These are phyloP conservation scores for Pezicula rhizophila DNA, from an alignment of 2,329 filamentous ascomycete species.

Conservation along the genomic window DNA sequence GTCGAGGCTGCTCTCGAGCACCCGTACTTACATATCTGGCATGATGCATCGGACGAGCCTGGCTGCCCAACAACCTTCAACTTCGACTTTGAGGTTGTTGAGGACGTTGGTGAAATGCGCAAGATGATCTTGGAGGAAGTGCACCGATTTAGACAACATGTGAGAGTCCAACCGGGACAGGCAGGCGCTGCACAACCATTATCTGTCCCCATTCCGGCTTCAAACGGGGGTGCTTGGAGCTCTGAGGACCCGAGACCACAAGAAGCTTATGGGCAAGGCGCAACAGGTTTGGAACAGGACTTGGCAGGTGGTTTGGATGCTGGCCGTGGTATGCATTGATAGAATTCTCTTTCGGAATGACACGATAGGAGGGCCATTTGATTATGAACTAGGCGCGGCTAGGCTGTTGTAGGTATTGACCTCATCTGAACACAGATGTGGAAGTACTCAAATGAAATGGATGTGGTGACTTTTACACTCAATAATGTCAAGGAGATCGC, in stretches of 20 bases:
- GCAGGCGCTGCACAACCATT: constrained; percentile 20
- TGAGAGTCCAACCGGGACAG: constrained; percentile 28
- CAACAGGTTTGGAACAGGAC: constrained; percentile 28
- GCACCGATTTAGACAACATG: constrained; percentile 64
- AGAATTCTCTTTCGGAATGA: constrained; percentile 5
- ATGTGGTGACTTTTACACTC: too few species aligned
- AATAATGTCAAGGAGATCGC: too few species aligned
- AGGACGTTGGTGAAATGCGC: constrained; percentile 92
- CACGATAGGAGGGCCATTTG: neutral
- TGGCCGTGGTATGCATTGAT: constrained; percentile 16
- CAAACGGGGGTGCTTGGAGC: constrained; percentile 21
- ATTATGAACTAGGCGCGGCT: neutral
- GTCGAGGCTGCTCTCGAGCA: constrained; percentile 96
- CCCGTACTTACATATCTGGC: constrained; percentile 95
- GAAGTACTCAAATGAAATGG: too few species aligned
- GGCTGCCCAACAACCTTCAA: constrained; percentile 91
- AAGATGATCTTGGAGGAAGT: constrained; percentile 98
- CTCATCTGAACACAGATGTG: too few species aligned
- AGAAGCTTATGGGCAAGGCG: constrained; percentile 25
- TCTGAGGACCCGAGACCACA: constrained; percentile 30
- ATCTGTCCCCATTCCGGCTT: constrained; percentile 27
- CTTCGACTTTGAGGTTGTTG: constrained; percentile 96
- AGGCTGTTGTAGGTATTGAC: too few species aligned
- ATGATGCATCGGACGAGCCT: constrained; percentile 94
- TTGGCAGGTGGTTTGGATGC: constrained; percentile 29